These are phyloP conservation scores for Artomyces pyxidatus DNA, from an alignment of 768 basidiomycete species.

Conservation along the genomic window DNA sequence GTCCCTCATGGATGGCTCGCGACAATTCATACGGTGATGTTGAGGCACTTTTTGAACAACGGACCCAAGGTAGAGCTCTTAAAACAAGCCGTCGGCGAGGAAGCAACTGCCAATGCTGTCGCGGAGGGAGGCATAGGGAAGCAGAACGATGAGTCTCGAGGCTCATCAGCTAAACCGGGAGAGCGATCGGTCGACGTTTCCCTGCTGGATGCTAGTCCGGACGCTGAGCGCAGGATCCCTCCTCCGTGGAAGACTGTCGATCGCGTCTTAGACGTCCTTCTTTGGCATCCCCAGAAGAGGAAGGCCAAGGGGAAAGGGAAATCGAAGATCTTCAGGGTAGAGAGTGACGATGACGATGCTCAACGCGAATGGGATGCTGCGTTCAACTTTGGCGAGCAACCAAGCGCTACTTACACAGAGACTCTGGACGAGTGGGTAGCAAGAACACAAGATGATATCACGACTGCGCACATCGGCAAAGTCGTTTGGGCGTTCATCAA, in stretches of 20 bases:
- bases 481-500: constrained; percentile 85
- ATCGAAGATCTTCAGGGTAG: constrained; percentile 20
- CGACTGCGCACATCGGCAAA: constrained; percentile 41
- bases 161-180: constrained; percentile 2
- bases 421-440: constrained; percentile 58
- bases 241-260: constrained; percentile 83
- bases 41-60: constrained; percentile 67
- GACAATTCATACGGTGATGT: constrained; percentile 51
- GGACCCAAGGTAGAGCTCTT: constrained; percentile 67
- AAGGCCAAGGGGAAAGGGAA: constrained; percentile 18
- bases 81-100: constrained; percentile 32
- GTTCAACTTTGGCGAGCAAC: constrained; percentile 57
- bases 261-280: constrained; percentile 74
- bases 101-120: constrained; percentile 18
- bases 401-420: constrained; percentile 43
- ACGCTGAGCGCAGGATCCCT: constrained; percentile 73
- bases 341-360: constrained; percentile 24
- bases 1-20: constrained; percentile 90
- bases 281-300: constrained; percentile 43
- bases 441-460: constrained; percentile 33
- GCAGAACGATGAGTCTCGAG: constrained; percentile 20
- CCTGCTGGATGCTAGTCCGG: constrained; percentile 37
- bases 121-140: constrained; percentile 32
- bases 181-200: constrained; percentile 11
- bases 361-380: constrained; percentile 26